Percentiles rank a stretch among this genome's conserved stretches.
phyloP scores from a whole-genome alignment of 768 basidiomycete species.

The Porpolomopsis calyptriformis region DNA sequence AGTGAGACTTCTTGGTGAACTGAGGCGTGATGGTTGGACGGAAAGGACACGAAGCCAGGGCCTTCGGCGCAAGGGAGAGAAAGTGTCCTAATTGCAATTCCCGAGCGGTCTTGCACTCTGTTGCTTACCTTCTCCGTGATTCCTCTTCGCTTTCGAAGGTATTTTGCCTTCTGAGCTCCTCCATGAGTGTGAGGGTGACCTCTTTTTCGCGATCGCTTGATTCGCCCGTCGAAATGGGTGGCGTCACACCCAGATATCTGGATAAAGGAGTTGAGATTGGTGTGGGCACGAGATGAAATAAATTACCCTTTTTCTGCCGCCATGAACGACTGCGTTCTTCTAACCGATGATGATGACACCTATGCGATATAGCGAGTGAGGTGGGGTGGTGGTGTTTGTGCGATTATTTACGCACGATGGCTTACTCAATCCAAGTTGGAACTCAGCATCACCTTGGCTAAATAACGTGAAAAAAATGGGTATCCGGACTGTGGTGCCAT shows the following conservation, averaged over 20 bases:
- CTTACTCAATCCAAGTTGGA: too few species aligned
- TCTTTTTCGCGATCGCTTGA: conserved; percentile 74
- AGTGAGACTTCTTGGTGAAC: not conserved
- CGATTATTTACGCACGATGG: too few species aligned
- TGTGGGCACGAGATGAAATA: not conserved
- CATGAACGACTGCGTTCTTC: conserved; percentile 2
- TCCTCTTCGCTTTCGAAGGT: conserved; percentile 88
- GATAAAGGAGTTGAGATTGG: conserved; percentile 10
- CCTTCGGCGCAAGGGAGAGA: too few species aligned
- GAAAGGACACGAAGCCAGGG: too few species aligned
- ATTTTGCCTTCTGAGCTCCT: conserved; percentile 76
- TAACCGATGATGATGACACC: too few species aligned
- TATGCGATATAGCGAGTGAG: too few species aligned
- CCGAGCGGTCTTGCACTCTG: not conserved
- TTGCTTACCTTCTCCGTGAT: conserved; percentile 70
- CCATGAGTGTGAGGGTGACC: conserved; percentile 77
- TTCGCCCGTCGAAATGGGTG: conserved; percentile 69
- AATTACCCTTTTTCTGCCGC: conserved; percentile 29
- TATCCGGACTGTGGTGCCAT: too few species aligned
- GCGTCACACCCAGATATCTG: conserved; percentile 75
- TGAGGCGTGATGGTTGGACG: too few species aligned
- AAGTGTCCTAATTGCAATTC: too few species aligned
- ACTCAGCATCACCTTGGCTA: too few species aligned
- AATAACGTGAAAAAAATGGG: too few species aligned
- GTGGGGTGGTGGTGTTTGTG: too few species aligned